Percentiles rank a stretch among this genome's conserved stretches.
Evolutionary conservation across 805 yeast species (phyloP).

Genomic region (Sungouiella blattae): DNA sequence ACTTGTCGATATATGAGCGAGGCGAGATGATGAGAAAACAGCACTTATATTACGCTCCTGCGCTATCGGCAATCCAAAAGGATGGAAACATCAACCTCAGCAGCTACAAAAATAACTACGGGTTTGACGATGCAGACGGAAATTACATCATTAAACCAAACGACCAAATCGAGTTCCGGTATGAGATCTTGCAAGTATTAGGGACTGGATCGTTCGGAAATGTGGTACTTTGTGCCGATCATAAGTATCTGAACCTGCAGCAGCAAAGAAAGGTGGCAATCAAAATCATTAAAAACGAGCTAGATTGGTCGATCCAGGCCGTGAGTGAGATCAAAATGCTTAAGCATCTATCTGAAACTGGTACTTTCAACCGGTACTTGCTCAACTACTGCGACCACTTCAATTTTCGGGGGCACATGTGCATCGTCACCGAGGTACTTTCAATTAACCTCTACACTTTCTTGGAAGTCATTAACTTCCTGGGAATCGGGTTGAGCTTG

Average conservation of each 20-base stretch:
- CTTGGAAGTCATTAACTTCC: conserved; percentile 46
- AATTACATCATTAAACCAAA: conserved; percentile 53
- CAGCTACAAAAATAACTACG: conserved; percentile 49
- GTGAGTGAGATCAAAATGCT: conserved; percentile 70
- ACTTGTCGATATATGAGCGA: conserved; percentile 53
- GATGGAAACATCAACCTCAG: conserved; percentile 30
- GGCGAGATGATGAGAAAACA: conserved; percentile 54
- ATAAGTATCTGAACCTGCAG: conserved; percentile 34
- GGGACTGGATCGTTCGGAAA: conserved; percentile 86
- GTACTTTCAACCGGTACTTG: conserved; percentile 28
- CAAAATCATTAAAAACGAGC: conserved; percentile 70
- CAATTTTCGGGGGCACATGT: conserved; percentile 76
- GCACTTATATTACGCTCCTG: conserved; percentile 51
- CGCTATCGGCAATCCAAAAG: neutral
- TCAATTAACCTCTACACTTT: conserved; percentile 64
- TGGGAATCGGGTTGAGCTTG: conserved; percentile 44
- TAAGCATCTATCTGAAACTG: conserved; percentile 37
- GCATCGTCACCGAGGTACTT: conserved; percentile 72
- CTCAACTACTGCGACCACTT: conserved; percentile 64
- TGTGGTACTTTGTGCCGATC: conserved; percentile 68
- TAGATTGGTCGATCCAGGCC: conserved; percentile 74
- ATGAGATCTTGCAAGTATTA: conserved; percentile 53
- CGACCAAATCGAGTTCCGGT: conserved; percentile 77
- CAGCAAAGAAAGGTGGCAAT: conserved; percentile 57
- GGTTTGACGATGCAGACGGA: conserved; percentile 68